A percentile compares a stretch with the other conserved stretches of the same genome.
Evolutionary conservation across 305 asterid species (phyloP).

Genomic region (Fraxinus baroniana): DNA sequence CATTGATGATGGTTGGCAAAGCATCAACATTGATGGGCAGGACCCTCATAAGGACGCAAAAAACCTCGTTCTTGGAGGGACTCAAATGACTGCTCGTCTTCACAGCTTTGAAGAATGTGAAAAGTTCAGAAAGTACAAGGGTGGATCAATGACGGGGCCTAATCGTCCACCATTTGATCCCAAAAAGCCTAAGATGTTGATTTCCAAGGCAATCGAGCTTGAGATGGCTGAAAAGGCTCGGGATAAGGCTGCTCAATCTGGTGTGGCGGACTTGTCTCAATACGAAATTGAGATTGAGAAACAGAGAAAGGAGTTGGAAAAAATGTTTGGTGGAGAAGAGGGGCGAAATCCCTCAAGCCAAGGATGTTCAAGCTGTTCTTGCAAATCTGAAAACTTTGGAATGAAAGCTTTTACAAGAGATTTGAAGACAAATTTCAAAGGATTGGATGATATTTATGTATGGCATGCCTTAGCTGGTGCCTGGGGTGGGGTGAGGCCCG

Average conservation of each 20-base stretch:
- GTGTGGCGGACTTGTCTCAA: conserved; percentile 37
- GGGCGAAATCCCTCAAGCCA: conserved; percentile 21
- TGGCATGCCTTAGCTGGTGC: conserved; percentile 87
- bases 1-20: conserved; percentile 86
- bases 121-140: conserved; percentile 57
- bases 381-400: conserved; percentile 40
- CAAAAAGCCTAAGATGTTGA: conserved; percentile 57
- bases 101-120: conserved; percentile 67
- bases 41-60: conserved; percentile 52
- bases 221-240: conserved; percentile 65
- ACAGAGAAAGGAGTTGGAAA: conserved; percentile 41
- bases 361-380: conserved; percentile 33
- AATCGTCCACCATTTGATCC: conserved; percentile 48
- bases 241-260: conserved; percentile 51
- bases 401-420: conserved; percentile 67
- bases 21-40: conserved; percentile 57
- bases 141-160: conserved; percentile 48
- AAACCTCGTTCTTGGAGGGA: conserved; percentile 66
- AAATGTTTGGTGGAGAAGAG: conserved; percentile 39
- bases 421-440: conserved; percentile 53
- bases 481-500: conserved; percentile 85
- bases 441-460: conserved; percentile 69
- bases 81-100: conserved; percentile 77
- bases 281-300: conserved; percentile 34
- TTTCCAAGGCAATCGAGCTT: conserved; percentile 64